Evolutionary conservation across 208 protist genomes (phyloP), one percentile per base, ranked within the genome.

Genomic region (Spongospora subterranea): DNA sequence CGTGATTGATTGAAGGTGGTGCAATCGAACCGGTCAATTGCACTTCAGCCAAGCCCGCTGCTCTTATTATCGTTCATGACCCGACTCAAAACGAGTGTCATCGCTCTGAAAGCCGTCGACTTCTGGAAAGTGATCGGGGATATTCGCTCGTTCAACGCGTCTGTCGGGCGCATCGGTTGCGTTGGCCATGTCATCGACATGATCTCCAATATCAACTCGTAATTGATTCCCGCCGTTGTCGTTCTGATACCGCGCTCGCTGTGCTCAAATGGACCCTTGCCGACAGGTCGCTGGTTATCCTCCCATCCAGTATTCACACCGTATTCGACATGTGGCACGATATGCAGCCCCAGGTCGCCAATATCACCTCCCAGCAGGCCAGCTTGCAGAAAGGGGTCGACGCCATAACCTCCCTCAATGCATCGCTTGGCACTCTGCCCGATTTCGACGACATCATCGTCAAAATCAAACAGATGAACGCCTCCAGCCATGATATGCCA

Each of bases 381-480:
- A 45, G 35, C 71, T 45, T 82, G 71, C 40, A 35, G 71, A 40
- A 6, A 6, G 71, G 71, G 13, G 71, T 82, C 35, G 40, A 35
- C 13, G 6, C 71, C 35, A 82, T 82, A 6, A 35, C 6, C 17
- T 20, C 6, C 17, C 6, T 82, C 17, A 82, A 82, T 43, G 6
- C 35, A 35, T 45, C 71, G 71, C 71, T 82, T 6, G 71, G n/a
- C 71, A 82, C 6, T 43, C 71, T 82, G 17, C 71, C 71, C 17
- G n/a, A 82, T 43, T 82, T 82, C 71, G 40, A 82, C n/a, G 40
- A 35, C 13, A 82, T 82, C 71, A 82, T 82, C 71, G n/a, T 13
- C 71, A 82, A 82, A 13, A 82, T 82, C 71, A 35, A 43, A 35
- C n/a, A 82, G 71, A 82, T 82, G 71, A 82, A 82, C n/a, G 6